Evolutionary conservation across 805 yeast genomes (phyloP).

Genomic region (Candida succiphila): DNA sequence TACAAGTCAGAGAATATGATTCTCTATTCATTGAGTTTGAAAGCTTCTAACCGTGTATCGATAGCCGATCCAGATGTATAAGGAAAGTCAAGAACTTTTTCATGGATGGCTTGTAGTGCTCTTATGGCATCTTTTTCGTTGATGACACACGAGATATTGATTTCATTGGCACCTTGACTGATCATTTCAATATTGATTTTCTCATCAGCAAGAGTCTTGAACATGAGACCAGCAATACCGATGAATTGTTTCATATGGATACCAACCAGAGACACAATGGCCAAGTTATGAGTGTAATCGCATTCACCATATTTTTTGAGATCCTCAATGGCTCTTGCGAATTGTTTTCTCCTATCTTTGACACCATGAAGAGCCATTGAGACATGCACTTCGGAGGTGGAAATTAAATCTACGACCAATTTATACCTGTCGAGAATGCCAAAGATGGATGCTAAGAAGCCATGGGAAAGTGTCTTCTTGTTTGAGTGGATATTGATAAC

Average conservation of each 20-base stretch:
- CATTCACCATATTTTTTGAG: slow-evolving; percentile 77
- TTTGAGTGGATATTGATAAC: slow-evolving; percentile 92
- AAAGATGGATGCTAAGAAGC: slow-evolving; percentile 87
- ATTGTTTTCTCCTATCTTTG: slow-evolving; percentile 42
- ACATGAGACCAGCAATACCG: slow-evolving; percentile 97
- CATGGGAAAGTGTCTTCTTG: slow-evolving; percentile 86
- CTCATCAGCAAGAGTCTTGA: slow-evolving; percentile 86
- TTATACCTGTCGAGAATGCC: slow-evolving; percentile 74
- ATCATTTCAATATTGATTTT: slow-evolving; percentile 95
- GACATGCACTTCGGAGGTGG: slow-evolving; percentile 96
- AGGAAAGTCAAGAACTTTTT: slow-evolving; percentile 49
- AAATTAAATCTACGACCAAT: slow-evolving; percentile 88
- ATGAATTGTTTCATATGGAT: slow-evolving; percentile 94
- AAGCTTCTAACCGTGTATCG: slow-evolving; percentile 34
- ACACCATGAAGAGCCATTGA: slow-evolving; percentile 92
- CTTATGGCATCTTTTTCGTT: slow-evolving; percentile 72
- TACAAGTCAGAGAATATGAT: background rate
- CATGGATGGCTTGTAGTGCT: slow-evolving; percentile 82
- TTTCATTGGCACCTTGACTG: slow-evolving; percentile 96
- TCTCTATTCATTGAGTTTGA: slow-evolving; percentile 23
- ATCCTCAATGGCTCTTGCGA: slow-evolving; percentile 69
- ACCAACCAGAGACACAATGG: slow-evolving; percentile 91
- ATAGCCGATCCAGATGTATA: slow-evolving; percentile 24
- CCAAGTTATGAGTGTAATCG: slow-evolving; percentile 78
- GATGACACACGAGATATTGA: slow-evolving; percentile 92